Conservation (phyloP, 129 eudicot genomes). For the Artemisia tridentata region DNA sequence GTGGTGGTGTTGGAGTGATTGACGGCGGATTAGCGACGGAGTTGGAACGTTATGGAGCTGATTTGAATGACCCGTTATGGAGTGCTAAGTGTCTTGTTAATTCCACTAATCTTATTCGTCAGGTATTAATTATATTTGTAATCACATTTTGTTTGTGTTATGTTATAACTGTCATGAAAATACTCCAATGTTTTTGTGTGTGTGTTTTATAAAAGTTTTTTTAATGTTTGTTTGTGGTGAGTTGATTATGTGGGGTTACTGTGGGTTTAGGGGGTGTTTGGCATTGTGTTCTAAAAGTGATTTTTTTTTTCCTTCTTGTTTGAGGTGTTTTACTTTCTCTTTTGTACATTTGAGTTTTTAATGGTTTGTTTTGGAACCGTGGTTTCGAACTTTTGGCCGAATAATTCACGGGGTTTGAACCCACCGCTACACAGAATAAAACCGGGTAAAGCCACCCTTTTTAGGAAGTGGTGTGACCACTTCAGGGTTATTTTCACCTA, state of each 20-base stretch:
- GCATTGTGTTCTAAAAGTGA: no score
- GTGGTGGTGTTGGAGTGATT: constrained; percentile 71
- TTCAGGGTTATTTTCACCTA: no score
- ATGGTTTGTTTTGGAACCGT: no score
- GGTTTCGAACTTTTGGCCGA: no score
- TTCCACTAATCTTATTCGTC: constrained; percentile 71
- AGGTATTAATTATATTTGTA: constrained; percentile 35
- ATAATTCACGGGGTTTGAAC: no score
- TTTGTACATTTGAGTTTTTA: no score
- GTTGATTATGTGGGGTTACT: neutral
- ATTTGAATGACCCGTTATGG: constrained; percentile 87
- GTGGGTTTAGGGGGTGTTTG: neutral
- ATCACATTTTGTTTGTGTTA: neutral
- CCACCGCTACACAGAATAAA: no score
- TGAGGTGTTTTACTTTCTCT: no score
- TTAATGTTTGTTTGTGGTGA: neutral
- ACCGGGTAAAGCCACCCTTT: no score
- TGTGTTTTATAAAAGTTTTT: neutral
- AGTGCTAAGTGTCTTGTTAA: constrained; percentile 81
- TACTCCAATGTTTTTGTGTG: neutral
- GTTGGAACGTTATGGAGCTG: constrained; percentile 85
- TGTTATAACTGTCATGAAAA: constrained; percentile 7
- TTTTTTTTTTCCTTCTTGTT: no score
- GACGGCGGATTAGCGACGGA: constrained; percentile 97
- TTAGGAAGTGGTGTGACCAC: no score